Evolutionary conservation across 805 yeast species (phyloP).

Genomic region (Wickerhamiella nectarea): DNA sequence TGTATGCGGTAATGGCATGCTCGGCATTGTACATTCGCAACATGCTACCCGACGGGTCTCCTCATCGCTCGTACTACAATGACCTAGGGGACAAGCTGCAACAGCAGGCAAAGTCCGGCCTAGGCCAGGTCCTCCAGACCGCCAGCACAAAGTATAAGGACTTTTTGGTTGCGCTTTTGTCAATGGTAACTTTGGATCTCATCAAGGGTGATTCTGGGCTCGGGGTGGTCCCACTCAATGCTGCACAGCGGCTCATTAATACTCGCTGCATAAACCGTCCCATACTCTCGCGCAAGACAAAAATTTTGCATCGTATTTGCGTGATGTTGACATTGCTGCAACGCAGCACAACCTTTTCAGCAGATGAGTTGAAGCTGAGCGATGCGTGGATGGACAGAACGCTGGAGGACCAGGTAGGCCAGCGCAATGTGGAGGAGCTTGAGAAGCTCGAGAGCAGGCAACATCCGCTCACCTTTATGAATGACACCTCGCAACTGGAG

Average conservation of each 20-base stretch:
- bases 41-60: constrained; percentile 52
- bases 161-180: constrained; percentile 64
- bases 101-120: constrained; percentile 57
- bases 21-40: constrained; percentile 70
- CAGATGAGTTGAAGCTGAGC: background rate
- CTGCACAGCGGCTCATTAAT: constrained; percentile 63
- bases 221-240: constrained; percentile 57
- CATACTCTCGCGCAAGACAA: constrained; percentile 60
- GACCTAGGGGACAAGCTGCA: constrained; percentile 62
- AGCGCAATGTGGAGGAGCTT: constrained; percentile 6
- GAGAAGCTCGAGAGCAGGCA: constrained; percentile 12
- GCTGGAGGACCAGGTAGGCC: constrained; percentile 18
- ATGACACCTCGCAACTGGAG: constrained; percentile 17
- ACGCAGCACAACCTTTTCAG: constrained; percentile 47
- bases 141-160: constrained; percentile 60
- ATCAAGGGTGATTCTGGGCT: constrained; percentile 88
- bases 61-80: constrained; percentile 53
- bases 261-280: constrained; percentile 54
- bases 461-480: constrained; percentile 17
- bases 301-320: constrained; percentile 62
- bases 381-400: constrained; percentile 20
- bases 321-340: constrained; percentile 62
- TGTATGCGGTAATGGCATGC: constrained; percentile 69
- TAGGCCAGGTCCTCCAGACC: constrained; percentile 41
- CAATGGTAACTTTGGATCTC: constrained; percentile 78